phyloP scores from a whole-genome alignment of 768 basidiomycete genomes.

The Guyanaporus albipodus region DNA sequence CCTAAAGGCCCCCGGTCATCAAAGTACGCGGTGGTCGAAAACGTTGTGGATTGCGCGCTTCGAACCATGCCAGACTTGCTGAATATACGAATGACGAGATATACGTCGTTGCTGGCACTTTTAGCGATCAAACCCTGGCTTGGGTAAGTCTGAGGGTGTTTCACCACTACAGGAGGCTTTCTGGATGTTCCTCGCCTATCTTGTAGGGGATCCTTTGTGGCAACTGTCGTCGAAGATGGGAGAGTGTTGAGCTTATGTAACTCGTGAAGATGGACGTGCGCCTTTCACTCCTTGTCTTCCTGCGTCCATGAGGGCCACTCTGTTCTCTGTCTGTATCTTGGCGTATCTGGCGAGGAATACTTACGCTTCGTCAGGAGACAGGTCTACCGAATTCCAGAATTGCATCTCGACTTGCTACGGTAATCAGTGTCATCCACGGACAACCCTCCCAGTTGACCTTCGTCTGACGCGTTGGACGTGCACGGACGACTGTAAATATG shows the following conservation, averaged over 20 bases:
- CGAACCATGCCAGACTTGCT: conserved; percentile 41
- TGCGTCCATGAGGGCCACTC: conserved; percentile 14
- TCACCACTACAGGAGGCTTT: too few relatives aligned
- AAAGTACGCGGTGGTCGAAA: conserved; percentile 73
- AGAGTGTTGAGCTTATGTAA: conserved; percentile 18
- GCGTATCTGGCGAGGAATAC: conserved; percentile 6
- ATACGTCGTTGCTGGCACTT: too few relatives aligned
- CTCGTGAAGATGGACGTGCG: neutral
- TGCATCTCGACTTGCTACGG: conserved; percentile 36
- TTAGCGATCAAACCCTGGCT: too few relatives aligned
- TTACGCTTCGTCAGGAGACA: conserved; percentile 32
- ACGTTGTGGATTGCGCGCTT: conserved; percentile 45
- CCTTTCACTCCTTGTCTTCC: neutral
- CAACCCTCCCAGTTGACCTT: conserved; percentile 50
- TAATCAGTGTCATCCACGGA: conserved; percentile 29
- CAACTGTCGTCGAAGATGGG: neutral
- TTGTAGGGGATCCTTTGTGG: too few relatives aligned
- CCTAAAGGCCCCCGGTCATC: conserved; percentile 69
- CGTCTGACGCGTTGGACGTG: conserved; percentile 84
- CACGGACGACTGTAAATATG: conserved; percentile 82
- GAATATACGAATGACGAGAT: too few relatives aligned
- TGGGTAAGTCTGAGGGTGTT: too few relatives aligned
- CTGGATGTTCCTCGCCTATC: too few relatives aligned
- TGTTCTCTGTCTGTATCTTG: conserved; percentile 10
- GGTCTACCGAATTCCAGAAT: conserved; percentile 32